Evolutionary conservation across 441 rosid genomes (phyloP).

Genomic region (Isatis lusitanica): DNA sequence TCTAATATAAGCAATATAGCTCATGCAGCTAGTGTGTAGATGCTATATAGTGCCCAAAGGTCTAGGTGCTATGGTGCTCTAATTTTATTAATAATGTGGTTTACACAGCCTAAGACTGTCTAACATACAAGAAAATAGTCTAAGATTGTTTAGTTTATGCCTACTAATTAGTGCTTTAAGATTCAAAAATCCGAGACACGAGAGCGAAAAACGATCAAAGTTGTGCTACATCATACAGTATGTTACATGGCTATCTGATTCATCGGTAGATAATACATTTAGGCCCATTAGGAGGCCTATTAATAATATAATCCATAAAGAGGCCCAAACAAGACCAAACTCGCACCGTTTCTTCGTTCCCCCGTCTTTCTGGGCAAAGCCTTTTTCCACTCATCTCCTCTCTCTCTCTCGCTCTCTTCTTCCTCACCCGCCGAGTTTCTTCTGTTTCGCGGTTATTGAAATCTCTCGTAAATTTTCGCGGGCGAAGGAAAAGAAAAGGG

Average conservation of each 20-base stretch:
- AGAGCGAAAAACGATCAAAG: background rate
- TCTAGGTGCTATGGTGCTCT: too few species aligned
- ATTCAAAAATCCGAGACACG: background rate
- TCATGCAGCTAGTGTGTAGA: background rate
- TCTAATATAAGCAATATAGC: background rate
- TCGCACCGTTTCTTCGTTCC: background rate
- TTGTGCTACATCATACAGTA: background rate
- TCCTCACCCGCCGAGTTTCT: background rate
- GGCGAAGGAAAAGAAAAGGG: slow-evolving; percentile 21
- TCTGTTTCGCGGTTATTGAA: slow-evolving; percentile 29
- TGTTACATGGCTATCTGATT: background rate
- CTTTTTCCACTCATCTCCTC: background rate
- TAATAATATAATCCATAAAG: background rate
- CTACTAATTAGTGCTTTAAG: background rate
- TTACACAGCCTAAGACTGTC: background rate
- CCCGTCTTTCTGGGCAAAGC: background rate
- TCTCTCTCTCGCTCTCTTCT: background rate
- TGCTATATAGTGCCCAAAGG: too few species aligned
- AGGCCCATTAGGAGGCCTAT: background rate
- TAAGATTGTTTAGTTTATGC: background rate
- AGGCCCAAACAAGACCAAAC: slow-evolving; percentile 10
- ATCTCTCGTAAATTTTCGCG: slow-evolving; percentile 21
- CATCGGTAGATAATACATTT: background rate
- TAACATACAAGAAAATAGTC: background rate
- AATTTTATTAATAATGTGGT: background rate